phyloP scores from a whole-genome alignment of 306 rosid species.

The Cicer bijugum region DNA sequence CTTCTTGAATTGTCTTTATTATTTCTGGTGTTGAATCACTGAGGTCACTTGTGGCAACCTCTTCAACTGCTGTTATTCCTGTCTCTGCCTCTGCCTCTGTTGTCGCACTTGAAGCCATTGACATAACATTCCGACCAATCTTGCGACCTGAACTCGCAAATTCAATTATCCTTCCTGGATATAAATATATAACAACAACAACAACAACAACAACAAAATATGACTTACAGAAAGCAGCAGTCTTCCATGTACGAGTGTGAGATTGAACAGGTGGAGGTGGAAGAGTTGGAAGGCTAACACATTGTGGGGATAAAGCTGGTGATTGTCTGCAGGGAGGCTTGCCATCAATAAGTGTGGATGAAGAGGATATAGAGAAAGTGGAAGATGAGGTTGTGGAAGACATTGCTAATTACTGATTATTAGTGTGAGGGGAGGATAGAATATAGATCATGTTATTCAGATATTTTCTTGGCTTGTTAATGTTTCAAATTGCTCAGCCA shows the following conservation, averaged over 20 bases:
- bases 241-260: constrained; percentile 68
- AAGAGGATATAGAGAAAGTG: constrained; percentile 66
- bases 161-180: background rate
- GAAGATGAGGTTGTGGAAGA: constrained; percentile 74
- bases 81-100: constrained; percentile 73
- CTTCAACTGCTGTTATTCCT: constrained; percentile 49
- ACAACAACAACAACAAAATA: background rate
- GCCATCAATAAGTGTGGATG: constrained; percentile 67
- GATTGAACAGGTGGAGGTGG: constrained; percentile 67
- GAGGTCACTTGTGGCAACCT: constrained; percentile 43
- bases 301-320: constrained; percentile 63
- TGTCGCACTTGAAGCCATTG: constrained; percentile 67
- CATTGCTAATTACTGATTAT: constrained; percentile 48
- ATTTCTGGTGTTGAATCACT: constrained; percentile 72
- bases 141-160: constrained; percentile 59
- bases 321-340: constrained; percentile 64
- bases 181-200: background rate
- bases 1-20: constrained; percentile 68
- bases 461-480: background rate
- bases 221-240: constrained; percentile 73
- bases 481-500: constrained; percentile 42
- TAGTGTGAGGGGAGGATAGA: constrained; percentile 31
- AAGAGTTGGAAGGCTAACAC: constrained; percentile 72
- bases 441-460: constrained; percentile 37
- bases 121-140: constrained; percentile 75